phyloP scores from a whole-genome alignment of 768 basidiomycete genomes.

The Lactifluus rugatus region DNA sequence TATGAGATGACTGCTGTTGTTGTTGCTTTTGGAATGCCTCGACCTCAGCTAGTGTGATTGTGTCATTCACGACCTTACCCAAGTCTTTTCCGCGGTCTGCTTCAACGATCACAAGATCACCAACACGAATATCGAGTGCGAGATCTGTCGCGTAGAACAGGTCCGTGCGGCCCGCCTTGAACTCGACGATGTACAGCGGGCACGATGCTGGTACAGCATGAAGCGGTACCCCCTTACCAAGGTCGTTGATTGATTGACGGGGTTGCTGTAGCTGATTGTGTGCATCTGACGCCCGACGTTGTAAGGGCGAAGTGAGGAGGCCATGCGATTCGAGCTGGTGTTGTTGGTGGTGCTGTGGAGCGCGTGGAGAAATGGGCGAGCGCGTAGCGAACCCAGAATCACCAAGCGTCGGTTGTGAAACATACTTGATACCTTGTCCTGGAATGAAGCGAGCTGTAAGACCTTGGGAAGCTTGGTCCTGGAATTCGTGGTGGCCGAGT shows the following conservation, averaged over 20 bases:
- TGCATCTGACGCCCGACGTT: constrained; percentile 35
- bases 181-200: constrained; percentile 94
- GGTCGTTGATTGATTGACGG: constrained; percentile 34
- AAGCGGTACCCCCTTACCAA: constrained; percentile 85
- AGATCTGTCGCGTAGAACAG: constrained; percentile 83
- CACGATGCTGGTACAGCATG: constrained; percentile 72
- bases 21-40: constrained; percentile 84
- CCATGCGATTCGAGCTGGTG: neutral
- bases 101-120: constrained; percentile 93
- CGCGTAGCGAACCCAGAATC: constrained; percentile 26
- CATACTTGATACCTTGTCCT: constrained; percentile 54
- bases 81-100: constrained; percentile 92
- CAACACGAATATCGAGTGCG: constrained; percentile 56
- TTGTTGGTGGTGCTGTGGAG: constrained; percentile 24
- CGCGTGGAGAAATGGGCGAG: constrained; percentile 51
- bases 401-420: constrained; percentile 30
- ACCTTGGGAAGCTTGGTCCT: constrained; percentile 28
- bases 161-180: constrained; percentile 95
- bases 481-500: constrained; percentile 36
- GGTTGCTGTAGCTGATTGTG: constrained; percentile 21
- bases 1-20: constrained; percentile 36
- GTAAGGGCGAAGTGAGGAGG: constrained; percentile 17
- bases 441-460: constrained; percentile 54
- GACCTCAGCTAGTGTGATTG: constrained; percentile 81
- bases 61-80: constrained; percentile 86